Conservation (phyloP, 495 filamentous ascomycete species). For the Penicillium angulare region DNA sequence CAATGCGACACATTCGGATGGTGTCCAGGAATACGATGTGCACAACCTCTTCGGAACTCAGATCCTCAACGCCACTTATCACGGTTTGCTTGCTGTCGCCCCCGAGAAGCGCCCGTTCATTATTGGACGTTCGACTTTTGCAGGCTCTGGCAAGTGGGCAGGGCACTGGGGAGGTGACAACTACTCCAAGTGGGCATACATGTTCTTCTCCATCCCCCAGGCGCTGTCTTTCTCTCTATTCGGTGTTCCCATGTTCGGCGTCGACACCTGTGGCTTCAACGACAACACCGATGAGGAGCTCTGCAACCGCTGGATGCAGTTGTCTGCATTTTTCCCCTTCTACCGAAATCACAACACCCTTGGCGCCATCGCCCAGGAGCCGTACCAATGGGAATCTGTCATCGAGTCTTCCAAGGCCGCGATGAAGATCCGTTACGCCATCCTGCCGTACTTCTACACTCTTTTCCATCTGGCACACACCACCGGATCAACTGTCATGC, state of each 20-base stretch:
- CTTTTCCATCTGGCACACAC: conserved; percentile 68
- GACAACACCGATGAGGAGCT: conserved; percentile 72
- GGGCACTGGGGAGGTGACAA: conserved; percentile 95
- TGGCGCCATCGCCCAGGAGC: conserved; percentile 65
- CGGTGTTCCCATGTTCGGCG: conserved; percentile 86
- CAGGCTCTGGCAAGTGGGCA: conserved; percentile 75
- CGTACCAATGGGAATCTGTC: conserved; percentile 71
- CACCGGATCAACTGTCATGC: conserved; percentile 72
- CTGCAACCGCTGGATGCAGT: conserved; percentile 84
- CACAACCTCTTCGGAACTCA: conserved; percentile 76
- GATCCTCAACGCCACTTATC: conserved; percentile 77
- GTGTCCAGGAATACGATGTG: conserved; percentile 73
- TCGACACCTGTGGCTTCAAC: conserved; percentile 78
- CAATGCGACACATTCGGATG: conserved; percentile 75
- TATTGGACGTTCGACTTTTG: conserved; percentile 80
- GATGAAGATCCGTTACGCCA: conserved; percentile 70
- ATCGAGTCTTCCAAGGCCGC: conserved; percentile 62
- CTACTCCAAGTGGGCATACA: conserved; percentile 60
- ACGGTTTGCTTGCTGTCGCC: conserved; percentile 64
- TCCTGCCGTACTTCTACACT: conserved; percentile 84
- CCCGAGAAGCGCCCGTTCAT: conserved; percentile 76
- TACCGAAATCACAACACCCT: conserved; percentile 81
- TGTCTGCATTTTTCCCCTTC: conserved; percentile 84
- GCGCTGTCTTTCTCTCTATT: conserved; percentile 77
- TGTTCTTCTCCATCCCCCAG: conserved; percentile 80